Evolutionary conservation across 148 eudicot species (phyloP).

Genomic region (Rhododendron ovatum): DNA sequence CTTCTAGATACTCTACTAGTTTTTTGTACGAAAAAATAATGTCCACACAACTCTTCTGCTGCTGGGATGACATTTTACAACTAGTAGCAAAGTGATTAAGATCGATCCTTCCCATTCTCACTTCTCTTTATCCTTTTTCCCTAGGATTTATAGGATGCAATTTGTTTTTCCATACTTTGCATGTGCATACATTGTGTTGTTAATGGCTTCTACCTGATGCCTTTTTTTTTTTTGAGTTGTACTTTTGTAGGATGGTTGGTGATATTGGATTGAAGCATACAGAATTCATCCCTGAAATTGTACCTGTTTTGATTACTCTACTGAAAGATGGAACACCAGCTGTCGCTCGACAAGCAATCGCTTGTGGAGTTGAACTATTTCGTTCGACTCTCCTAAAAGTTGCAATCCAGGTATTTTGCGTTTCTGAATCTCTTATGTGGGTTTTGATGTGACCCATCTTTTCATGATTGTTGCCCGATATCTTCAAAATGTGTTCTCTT

Average conservation of each 20-base stretch:
- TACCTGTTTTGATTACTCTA: constrained; percentile 52
- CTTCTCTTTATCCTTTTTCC: not conserved
- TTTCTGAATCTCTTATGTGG: not conserved
- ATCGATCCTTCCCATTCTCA: not conserved
- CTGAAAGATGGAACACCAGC: constrained; percentile 86
- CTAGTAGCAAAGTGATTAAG: not conserved
- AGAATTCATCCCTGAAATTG: constrained; percentile 64
- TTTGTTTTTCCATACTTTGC: not conserved
- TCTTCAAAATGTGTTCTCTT: not conserved
- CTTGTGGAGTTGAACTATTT: constrained; percentile 65
- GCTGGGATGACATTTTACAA: not conserved
- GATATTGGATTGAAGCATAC: constrained; percentile 65
- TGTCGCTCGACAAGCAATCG: constrained; percentile 85
- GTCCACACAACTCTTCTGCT: not conserved
- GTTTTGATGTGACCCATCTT: not conserved
- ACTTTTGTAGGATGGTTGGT: constrained; percentile 60
- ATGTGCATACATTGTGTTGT: not conserved
- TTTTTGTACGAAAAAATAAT: not conserved
- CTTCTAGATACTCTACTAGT: not conserved
- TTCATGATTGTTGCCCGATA: not conserved
- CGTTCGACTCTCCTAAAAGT: constrained; percentile 60
- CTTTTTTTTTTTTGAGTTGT: not conserved
- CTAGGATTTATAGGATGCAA: not conserved
- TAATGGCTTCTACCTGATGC: not conserved
- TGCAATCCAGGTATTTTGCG: constrained; percentile 56